Base-by-base conservation (phyloP, 2,329 filamentous ascomycete genomes). In the Mollisia scopiformis region DNA sequence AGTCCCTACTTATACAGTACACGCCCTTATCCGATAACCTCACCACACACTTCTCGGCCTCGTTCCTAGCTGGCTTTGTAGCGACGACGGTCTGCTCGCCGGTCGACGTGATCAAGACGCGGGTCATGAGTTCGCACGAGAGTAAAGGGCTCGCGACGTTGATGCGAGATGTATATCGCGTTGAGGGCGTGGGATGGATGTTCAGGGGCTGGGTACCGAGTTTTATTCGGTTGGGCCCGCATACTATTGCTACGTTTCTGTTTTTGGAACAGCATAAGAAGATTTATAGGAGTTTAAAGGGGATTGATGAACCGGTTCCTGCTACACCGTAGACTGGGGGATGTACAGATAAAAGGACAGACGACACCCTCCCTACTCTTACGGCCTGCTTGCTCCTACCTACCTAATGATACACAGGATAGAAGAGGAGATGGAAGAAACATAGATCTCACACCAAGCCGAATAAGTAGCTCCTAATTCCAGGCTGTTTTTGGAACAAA, bases 201-300 rank as follows among this genome's bases (percentile, higher is more conserved):
- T 96, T 96, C 77, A 91, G 91, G 75, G 92, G 92, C 62, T 96
- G 92, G 91, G 87, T 93, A 50, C 92, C 92, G n/a, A 87, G 84
- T 68, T 89, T 89, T 72, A 78, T 88, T 65, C 77, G 87, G 61
- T 76, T 89, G 53, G 86, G 86, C 71, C 86, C 86, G 81, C 92
- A 96, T 79, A 96, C 92, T 7, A 90, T 96, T 62, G 89, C 89
- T 69, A 96, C 92, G 35, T 93, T 96, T 75, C 74, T 96, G 71
- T 93, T 95, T 75, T 75, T 96, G 72, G 92, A 96, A 75, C 88
- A 92, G 74, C 92, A 96, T 76, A 92, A 93, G 79, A 91, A 89
- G 75, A 75, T 88, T 27, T 96, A 92, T 77, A 82, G 84, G 74
- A 80, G 80, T 64, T 63, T 86, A n/a, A 73, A 70, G 43, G 70